Conservation (phyloP, 1,284 basidiomycete genomes). For the Cutaneotrichosporon cavernicola region DNA sequence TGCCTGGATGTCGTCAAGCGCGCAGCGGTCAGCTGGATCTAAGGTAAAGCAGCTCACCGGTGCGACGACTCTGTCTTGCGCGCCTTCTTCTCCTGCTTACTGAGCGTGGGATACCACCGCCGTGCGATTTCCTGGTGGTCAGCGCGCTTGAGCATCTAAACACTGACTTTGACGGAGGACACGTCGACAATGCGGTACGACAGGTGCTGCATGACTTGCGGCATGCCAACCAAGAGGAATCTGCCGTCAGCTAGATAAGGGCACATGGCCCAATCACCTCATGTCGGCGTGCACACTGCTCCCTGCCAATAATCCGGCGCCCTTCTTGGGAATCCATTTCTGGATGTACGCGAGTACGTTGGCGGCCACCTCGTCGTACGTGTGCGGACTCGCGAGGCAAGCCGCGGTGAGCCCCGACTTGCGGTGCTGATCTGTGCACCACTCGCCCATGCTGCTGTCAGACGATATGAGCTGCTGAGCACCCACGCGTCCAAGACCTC, state of each 20-base stretch:
- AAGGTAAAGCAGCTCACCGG: conserved; percentile 31
- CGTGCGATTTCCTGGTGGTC: conserved; percentile 52
- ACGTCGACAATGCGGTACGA: conserved; percentile 57
- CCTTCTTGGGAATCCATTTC: conserved; percentile 53
- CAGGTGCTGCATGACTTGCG: conserved; percentile 54
- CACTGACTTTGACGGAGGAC: conserved; percentile 45
- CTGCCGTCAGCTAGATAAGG: conserved; percentile 20
- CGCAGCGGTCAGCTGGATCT: conserved; percentile 32
- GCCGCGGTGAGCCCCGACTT: conserved; percentile 50
- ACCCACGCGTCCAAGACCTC: conserved; percentile 53
- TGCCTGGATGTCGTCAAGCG: conserved; percentile 56
- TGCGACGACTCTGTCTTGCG: conserved; percentile 42
- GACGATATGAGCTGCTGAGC: background rate
- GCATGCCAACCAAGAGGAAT: conserved; percentile 55
- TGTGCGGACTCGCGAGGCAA: conserved; percentile 47
- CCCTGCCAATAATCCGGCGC: conserved; percentile 55
- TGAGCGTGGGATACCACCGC: conserved; percentile 54
- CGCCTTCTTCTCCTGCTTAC: conserved; percentile 30
- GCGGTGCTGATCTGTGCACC: conserved; percentile 53
- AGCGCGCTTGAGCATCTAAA: conserved; percentile 11
- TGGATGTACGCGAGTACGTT: conserved; percentile 55
- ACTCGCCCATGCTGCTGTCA: conserved; percentile 51
- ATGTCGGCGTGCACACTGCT: conserved; percentile 57
- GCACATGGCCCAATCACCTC: conserved; percentile 33
- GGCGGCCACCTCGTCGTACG: conserved; percentile 50